phyloP scores from a whole-genome alignment of 352 stramenopile species.

The Elongisporangium undulatum region DNA sequence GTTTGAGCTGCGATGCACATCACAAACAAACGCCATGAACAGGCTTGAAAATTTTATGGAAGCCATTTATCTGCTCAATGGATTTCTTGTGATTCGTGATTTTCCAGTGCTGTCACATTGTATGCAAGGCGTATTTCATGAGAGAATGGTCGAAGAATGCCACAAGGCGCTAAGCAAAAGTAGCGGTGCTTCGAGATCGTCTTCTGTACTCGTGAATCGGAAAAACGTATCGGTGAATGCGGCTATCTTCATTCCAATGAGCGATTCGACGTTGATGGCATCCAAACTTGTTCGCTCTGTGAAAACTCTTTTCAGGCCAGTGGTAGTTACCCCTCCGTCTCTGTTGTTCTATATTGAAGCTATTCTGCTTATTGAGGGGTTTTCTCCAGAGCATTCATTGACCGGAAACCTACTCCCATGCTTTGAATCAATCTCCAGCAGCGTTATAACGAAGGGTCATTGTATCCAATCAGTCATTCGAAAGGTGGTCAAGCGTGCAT shows the following conservation, averaged over 20 bases:
- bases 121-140: constrained; percentile 1
- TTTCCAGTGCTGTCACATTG: background rate
- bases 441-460: constrained; percentile 3
- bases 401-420: constrained; percentile 12
- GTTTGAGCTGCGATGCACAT: constrained; percentile 17
- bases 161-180: background rate
- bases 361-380: constrained; percentile 24
- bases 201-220: background rate
- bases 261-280: background rate
- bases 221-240: constrained; percentile 3
- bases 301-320: constrained; percentile 21
- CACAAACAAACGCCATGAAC: constrained; percentile 5
- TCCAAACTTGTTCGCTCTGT: constrained; percentile 19
- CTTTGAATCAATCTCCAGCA: constrained; percentile 17
- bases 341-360: constrained; percentile 23
- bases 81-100: background rate
- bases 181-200: background rate
- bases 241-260: constrained; percentile 25
- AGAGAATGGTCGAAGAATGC: constrained; percentile 1
- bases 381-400: constrained; percentile 8
- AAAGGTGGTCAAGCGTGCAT: constrained; percentile 6
- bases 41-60: background rate
- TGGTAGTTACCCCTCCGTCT: constrained; percentile 16
- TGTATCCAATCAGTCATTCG: constrained; percentile 20
- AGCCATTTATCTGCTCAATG: background rate